phyloP scores from a whole-genome alignment of 192 early-diverging fungal species.

The Phycomyces blakesleeanus region DNA sequence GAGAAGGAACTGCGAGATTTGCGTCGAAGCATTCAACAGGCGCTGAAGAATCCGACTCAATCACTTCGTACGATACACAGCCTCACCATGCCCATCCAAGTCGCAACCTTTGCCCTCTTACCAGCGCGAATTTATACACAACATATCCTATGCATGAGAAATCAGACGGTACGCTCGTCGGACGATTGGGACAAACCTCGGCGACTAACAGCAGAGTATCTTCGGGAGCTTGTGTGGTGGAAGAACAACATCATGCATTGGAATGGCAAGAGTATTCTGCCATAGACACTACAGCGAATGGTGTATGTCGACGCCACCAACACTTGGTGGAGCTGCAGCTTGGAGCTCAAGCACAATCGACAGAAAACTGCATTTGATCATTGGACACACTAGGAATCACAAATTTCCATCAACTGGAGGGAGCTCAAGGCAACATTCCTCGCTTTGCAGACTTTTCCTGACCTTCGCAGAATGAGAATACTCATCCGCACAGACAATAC shows the following conservation, averaged over 20 bases:
- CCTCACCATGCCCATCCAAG: too few relatives aligned
- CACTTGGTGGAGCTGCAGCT: slow-evolving; percentile 30
- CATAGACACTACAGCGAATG: slow-evolving; percentile 8
- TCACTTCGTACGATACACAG: too few relatives aligned
- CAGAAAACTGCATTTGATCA: not conserved
- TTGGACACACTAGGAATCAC: too few relatives aligned
- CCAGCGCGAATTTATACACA: slow-evolving; percentile 26
- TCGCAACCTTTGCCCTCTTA: slow-evolving; percentile 27
- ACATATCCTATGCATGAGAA: slow-evolving; percentile 26
- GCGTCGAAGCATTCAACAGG: slow-evolving; percentile 22
- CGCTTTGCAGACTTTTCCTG: too few relatives aligned
- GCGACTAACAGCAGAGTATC: not conserved
- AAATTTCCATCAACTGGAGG: too few relatives aligned
- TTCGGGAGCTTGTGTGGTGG: not conserved
- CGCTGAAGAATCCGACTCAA: slow-evolving; percentile 2
- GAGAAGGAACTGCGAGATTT: slow-evolving; percentile 28
- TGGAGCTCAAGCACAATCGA: not conserved
- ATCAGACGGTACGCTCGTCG: not conserved
- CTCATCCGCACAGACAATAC: too few relatives aligned
- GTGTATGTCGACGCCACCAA: too few relatives aligned
- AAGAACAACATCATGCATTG: not conserved
- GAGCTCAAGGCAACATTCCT: too few relatives aligned
- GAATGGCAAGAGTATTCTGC: slow-evolving; percentile 25
- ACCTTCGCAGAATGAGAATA: too few relatives aligned
- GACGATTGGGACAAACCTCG: slow-evolving; percentile 8